These are phyloP conservation scores for Trichosporon sp. DNA, from an alignment of 1,284 basidiomycete species.

Conservation along the genomic window DNA sequence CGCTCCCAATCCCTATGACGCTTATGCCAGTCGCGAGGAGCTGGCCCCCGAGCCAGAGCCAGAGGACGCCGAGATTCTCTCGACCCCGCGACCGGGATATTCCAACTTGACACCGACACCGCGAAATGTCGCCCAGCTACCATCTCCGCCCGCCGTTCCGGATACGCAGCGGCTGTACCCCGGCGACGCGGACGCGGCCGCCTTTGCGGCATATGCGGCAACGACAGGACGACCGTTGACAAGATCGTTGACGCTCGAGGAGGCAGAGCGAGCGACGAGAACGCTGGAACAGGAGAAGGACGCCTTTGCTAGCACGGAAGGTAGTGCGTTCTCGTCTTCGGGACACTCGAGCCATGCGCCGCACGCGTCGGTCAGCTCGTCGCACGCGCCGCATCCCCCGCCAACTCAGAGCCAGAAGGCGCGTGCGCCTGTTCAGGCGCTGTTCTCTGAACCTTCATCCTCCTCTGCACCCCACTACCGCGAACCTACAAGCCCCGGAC, in stretches of 20 bases:
- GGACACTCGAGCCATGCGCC: background rate
- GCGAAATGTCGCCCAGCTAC: background rate
- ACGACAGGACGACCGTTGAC: slow-evolving; percentile 1
- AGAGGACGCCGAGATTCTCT: background rate
- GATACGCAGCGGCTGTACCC: background rate
- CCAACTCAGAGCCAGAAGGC: background rate
- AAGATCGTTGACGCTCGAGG: slow-evolving; percentile 2
- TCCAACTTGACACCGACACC: background rate
- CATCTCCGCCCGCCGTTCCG: background rate
- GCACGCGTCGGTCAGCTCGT: background rate
- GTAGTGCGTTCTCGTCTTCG: background rate
- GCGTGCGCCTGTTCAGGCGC: background rate
- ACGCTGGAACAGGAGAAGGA: slow-evolving; percentile 10
- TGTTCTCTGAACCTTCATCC: background rate
- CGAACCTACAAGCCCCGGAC: no score
- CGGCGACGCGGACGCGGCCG: background rate
- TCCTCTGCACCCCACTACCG: background rate
- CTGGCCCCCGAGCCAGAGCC: background rate
- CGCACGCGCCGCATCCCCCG: background rate
- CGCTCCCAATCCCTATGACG: background rate
- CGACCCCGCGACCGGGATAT: background rate
- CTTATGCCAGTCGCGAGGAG: background rate
- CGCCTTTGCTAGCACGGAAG: slow-evolving; percentile 1
- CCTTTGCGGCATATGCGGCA: background rate
- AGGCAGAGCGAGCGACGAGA: background rate